A percentile compares a stretch with the other conserved stretches of the same genome.
Conservation (phyloP, 306 rosid species). For the Corylus americana region DNA sequence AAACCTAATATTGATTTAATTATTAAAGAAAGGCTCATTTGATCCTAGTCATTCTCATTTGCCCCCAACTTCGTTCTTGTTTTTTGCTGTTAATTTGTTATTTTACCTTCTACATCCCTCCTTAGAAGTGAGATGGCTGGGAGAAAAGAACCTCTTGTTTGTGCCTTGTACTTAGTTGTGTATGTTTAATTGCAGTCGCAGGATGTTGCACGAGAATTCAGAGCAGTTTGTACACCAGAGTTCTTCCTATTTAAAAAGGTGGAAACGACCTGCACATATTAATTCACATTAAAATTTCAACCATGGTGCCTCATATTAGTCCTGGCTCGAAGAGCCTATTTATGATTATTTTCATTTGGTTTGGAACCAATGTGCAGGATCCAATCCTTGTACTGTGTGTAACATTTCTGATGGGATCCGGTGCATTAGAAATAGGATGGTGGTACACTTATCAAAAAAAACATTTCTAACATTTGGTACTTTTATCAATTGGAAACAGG, state of each 20-base stretch:
- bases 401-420: not conserved
- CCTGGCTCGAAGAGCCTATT: not conserved
- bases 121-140: not conserved
- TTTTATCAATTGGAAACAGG: slow-evolving; percentile 44
- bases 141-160: not conserved
- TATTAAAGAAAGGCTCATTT: not conserved
- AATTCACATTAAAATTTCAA: not conserved
- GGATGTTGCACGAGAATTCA: slow-evolving; percentile 78
- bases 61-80: not conserved
- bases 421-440: slow-evolving; percentile 65
- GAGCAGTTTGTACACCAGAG: slow-evolving; percentile 94
- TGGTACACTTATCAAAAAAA: not conserved
- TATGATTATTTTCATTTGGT: not conserved
- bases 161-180: slow-evolving; percentile 10
- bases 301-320: slow-evolving; percentile 13
- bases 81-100: not conserved
- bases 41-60: not conserved
- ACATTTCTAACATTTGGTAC: too few species aligned
- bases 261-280: slow-evolving; percentile 11
- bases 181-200: slow-evolving; percentile 61
- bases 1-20: not conserved
- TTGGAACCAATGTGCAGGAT: not conserved
- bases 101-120: not conserved
- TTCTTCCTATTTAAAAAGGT: slow-evolving; percentile 89
- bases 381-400: not conserved